Percentiles rank a stretch among this genome's conserved stretches.
phyloP scores from a whole-genome alignment of 306 rosid genomes.

The Psophocarpus tetragonolobus region DNA sequence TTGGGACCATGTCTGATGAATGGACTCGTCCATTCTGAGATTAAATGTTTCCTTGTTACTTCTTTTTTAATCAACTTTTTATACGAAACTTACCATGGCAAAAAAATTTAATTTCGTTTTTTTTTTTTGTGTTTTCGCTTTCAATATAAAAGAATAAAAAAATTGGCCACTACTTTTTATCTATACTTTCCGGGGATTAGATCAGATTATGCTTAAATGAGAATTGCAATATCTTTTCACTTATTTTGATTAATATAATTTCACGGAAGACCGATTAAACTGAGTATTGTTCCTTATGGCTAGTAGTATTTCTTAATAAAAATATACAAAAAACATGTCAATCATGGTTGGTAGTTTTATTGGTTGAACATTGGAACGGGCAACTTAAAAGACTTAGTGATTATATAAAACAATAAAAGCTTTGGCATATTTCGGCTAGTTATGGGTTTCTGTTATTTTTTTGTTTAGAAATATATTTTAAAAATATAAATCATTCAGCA shows the following conservation, averaged over 20 bases:
- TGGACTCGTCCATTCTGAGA: neutral
- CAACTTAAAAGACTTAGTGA: no score
- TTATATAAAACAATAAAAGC: no score
- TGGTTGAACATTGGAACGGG: no score
- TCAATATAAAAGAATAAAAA: neutral
- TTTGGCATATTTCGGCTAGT: no score
- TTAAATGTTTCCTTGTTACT: neutral
- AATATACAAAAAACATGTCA: no score
- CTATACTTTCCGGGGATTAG: neutral
- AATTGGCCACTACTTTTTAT: neutral
- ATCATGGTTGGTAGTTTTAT: no score
- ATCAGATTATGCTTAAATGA: neutral
- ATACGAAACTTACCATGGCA: neutral
- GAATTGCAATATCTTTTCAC: neutral
- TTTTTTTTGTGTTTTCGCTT: neutral
- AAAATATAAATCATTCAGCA: no score
- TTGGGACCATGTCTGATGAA: constrained; percentile 5
- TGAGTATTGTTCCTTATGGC: neutral
- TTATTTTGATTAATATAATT: neutral
- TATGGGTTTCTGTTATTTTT: no score
- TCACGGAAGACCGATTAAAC: neutral
- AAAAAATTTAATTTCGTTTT: neutral
- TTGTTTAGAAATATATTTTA: no score
- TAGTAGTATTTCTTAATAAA: no score
- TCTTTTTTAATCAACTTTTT: neutral